Evolutionary conservation across 192 early-diverging fungal species (phyloP).

Genomic region (Coemansia sp.): DNA sequence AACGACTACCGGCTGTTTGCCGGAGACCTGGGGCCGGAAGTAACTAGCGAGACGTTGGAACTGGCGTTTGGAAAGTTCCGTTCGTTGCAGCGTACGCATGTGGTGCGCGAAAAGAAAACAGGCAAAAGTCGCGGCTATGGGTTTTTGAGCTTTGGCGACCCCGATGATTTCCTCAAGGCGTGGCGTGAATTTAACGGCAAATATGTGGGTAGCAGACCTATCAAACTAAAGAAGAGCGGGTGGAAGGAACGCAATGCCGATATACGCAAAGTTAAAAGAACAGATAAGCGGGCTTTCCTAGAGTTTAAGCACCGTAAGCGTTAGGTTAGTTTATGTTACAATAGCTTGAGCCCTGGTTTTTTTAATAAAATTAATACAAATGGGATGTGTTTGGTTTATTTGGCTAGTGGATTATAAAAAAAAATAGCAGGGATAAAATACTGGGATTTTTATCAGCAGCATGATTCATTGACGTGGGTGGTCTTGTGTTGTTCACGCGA

Average conservation of each 20-base stretch:
- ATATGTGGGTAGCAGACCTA: slow-evolving; percentile 92
- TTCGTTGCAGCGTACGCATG: slow-evolving; percentile 73
- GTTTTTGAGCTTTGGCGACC: slow-evolving; percentile 88
- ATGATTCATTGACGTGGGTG: slow-evolving; percentile 33
- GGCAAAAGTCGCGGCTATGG: slow-evolving; percentile 90
- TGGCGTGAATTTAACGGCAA: slow-evolving; percentile 97
- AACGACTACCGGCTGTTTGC: slow-evolving; percentile 93
- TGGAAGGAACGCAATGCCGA: slow-evolving; percentile 91
- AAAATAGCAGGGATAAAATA: not conserved
- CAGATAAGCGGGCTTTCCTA: slow-evolving; percentile 36
- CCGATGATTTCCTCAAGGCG: slow-evolving; percentile 88
- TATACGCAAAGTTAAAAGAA: slow-evolving; percentile 50
- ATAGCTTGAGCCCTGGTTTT: not conserved
- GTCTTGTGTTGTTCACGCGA: slow-evolving; percentile 9
- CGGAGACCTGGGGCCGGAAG: slow-evolving; percentile 93
- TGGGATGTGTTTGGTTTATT: no score
- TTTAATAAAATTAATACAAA: not conserved
- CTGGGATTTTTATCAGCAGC: slow-evolving; percentile 19
- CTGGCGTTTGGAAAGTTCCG: slow-evolving; percentile 85
- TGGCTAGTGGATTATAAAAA: no score
- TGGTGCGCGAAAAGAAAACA: slow-evolving; percentile 82
- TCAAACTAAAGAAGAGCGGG: slow-evolving; percentile 88
- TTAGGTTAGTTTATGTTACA: slow-evolving; percentile 3
- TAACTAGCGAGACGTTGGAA: slow-evolving; percentile 74
- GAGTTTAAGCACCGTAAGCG: slow-evolving; percentile 27